Conservation (phyloP, 805 yeast genomes). For the Jamesozyma spencerorum region DNA sequence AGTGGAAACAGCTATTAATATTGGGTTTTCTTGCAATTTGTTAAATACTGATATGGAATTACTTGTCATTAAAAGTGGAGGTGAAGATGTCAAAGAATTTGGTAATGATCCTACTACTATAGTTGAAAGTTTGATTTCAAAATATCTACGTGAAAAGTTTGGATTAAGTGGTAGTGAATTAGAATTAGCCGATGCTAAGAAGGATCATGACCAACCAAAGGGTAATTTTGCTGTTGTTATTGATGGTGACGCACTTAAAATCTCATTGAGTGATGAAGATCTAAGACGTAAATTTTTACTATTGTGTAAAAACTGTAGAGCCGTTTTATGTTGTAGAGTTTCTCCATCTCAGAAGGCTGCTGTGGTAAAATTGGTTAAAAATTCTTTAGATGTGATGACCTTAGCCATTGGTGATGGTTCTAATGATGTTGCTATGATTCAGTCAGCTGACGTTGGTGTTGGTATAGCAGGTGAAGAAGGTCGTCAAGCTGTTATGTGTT, state of each 20-base stretch:
- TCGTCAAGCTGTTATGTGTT: constrained; percentile 80
- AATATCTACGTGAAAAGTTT: constrained; percentile 48
- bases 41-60: constrained; percentile 70
- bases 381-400: constrained; percentile 69
- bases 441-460: constrained; percentile 78
- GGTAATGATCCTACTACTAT: constrained; percentile 33
- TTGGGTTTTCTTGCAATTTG: constrained; percentile 77
- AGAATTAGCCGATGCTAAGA: constrained; percentile 46
- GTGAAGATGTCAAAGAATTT: constrained; percentile 42
- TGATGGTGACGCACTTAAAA: constrained; percentile 69
- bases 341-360: constrained; percentile 83
- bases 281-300: constrained; percentile 52
- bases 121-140: constrained; percentile 41
- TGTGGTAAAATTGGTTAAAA: constrained; percentile 73
- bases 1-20: constrained; percentile 83
- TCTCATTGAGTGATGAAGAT: constrained; percentile 39
- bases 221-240: constrained; percentile 62
- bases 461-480: constrained; percentile 93
- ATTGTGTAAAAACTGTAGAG: constrained; percentile 69
- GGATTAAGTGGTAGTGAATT: constrained; percentile 48
- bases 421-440: constrained; percentile 86
- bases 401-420: constrained; percentile 85
- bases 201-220: constrained; percentile 55
- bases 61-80: constrained; percentile 43
- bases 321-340: constrained; percentile 80